A percentile compares a stretch with the other conserved stretches of the same genome.
These are phyloP conservation scores for Brassica incana DNA, from an alignment of 345 rosid species.

Conservation along the genomic window DNA sequence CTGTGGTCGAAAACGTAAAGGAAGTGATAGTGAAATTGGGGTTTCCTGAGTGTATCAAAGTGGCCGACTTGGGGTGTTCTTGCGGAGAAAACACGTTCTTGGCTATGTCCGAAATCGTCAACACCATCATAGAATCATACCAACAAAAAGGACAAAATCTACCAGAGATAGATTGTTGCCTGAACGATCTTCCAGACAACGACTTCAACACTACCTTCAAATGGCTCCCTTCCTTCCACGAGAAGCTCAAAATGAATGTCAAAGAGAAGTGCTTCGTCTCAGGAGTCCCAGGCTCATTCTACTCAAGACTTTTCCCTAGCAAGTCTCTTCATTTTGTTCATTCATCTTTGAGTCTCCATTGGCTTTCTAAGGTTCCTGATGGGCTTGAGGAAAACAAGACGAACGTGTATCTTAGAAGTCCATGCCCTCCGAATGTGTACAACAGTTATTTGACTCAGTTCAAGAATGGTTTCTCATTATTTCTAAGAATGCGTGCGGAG, in stretches of 20 bases:
- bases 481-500: neutral
- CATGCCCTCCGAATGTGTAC: neutral
- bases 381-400: neutral
- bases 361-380: neutral
- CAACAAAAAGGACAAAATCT: neutral
- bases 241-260: neutral
- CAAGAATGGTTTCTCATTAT: neutral
- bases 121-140: neutral
- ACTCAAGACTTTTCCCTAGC: neutral
- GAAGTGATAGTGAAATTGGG: neutral
- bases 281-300: neutral
- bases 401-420: neutral
- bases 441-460: neutral
- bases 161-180: neutral
- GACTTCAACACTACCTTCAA: neutral
- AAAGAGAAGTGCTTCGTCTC: neutral
- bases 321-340: neutral
- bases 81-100: neutral
- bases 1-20: neutral
- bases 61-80: neutral
- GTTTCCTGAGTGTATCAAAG: neutral
- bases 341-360: neutral
- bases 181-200: neutral
- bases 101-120: neutral
- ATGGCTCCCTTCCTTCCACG: neutral